Percentiles rank a stretch among this genome's conserved stretches.
phyloP scores from a whole-genome alignment of 352 stramenopile genomes.

The Phytophthora tubulina region DNA sequence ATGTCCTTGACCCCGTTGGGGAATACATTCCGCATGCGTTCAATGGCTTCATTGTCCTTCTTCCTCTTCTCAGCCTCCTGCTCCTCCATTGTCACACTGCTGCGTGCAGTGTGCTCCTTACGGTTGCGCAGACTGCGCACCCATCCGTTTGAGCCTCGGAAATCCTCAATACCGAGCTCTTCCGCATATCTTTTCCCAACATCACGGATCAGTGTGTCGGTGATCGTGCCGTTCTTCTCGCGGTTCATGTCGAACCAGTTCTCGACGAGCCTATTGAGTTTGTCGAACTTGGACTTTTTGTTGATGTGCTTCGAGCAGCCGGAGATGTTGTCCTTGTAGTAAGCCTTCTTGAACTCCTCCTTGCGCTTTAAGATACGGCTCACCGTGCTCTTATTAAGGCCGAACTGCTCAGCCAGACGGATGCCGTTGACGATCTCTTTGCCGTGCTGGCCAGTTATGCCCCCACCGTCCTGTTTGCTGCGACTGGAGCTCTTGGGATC shows the following conservation, averaged over 20 bases:
- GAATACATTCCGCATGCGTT: constrained; percentile 75
- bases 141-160: constrained; percentile 84
- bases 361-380: constrained; percentile 90
- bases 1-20: constrained; percentile 82
- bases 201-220: constrained; percentile 81
- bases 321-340: constrained; percentile 89
- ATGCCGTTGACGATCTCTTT: constrained; percentile 81
- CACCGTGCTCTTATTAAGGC: constrained; percentile 85
- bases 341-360: constrained; percentile 88
- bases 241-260: constrained; percentile 88
- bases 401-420: constrained; percentile 76
- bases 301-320: constrained; percentile 88
- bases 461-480: constrained; percentile 43
- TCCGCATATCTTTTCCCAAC: constrained; percentile 78
- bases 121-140: constrained; percentile 82
- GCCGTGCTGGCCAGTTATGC: constrained; percentile 4
- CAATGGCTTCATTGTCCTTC: constrained; percentile 78
- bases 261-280: constrained; percentile 82
- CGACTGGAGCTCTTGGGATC: constrained; percentile 65
- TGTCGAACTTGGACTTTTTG: constrained; percentile 90
- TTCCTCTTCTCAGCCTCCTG: constrained; percentile 69
- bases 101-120: constrained; percentile 71
- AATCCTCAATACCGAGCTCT: constrained; percentile 79
- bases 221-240: constrained; percentile 74
- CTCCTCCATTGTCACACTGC: constrained; percentile 59